Percentiles rank a stretch among this genome's conserved stretches.
Conservation (phyloP, 1,284 basidiomycete genomes). For the Exobasidium cylindrosporum region DNA sequence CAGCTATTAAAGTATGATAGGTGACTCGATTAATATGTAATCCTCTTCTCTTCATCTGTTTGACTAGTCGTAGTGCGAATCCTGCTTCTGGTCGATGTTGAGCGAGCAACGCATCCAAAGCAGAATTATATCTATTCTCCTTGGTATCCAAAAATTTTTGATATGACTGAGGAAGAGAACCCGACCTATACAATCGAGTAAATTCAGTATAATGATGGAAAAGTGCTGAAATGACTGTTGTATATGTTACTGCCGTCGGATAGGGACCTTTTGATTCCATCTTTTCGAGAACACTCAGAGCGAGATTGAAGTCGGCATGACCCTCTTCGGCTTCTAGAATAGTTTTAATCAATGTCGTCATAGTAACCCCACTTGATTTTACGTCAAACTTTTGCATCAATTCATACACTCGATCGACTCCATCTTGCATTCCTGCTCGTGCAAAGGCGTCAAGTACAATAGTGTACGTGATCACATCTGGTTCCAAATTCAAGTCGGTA, state of each 20-base stretch:
- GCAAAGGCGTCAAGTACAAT: constrained; percentile 44
- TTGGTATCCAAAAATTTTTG: not conserved
- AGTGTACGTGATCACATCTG: constrained; percentile 47
- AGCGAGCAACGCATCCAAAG: constrained; percentile 10
- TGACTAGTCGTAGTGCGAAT: constrained; percentile 28
- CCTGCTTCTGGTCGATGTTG: constrained; percentile 20
- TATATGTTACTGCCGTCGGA: constrained; percentile 40
- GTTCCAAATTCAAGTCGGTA: constrained; percentile 22
- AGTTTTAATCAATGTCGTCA: constrained; percentile 19
- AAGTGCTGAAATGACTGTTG: constrained; percentile 28
- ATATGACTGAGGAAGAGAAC: constrained; percentile 17
- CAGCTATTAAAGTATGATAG: not conserved
- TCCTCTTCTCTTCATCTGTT: constrained; percentile 23
- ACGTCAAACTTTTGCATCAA: constrained; percentile 39
- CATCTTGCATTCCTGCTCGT: constrained; percentile 22
- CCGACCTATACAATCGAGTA: constrained; percentile 16
- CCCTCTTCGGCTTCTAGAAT: not conserved
- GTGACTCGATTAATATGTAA: constrained; percentile 14
- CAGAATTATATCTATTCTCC: not conserved
- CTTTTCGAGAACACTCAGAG: constrained; percentile 35
- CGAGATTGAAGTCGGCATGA: constrained; percentile 30
- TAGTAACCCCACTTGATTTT: constrained; percentile 36
- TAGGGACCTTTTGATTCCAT: constrained; percentile 35
- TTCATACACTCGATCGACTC: constrained; percentile 27
- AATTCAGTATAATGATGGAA: constrained; percentile 25